Conservation (phyloP, 768 basidiomycete genomes). For the Artomyces pyxidatus region DNA sequence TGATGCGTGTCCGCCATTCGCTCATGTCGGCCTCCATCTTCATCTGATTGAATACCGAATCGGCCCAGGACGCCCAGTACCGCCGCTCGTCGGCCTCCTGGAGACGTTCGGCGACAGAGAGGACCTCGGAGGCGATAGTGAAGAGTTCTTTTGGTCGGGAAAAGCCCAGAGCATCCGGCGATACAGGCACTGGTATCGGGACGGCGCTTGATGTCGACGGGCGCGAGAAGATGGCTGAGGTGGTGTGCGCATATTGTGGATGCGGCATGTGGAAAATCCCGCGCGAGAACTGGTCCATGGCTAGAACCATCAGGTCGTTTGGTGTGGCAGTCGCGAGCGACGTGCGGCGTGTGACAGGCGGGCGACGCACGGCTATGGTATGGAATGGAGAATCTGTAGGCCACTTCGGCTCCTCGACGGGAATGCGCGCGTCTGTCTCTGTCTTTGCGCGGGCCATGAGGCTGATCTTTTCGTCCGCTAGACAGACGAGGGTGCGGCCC, state of each 20-base stretch:
- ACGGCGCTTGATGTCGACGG: background rate
- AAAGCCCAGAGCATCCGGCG: slow-evolving; percentile 22
- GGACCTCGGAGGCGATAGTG: slow-evolving; percentile 54
- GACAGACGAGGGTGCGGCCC: slow-evolving; percentile 55
- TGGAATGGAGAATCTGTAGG: slow-evolving; percentile 45
- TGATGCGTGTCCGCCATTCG: slow-evolving; percentile 39
- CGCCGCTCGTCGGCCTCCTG: slow-evolving; percentile 35
- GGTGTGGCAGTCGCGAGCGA: slow-evolving; percentile 33
- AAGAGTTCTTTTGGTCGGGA: slow-evolving; percentile 52
- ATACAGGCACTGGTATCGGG: background rate
- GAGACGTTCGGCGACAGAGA: slow-evolving; percentile 52
- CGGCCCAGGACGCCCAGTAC: slow-evolving; percentile 55
- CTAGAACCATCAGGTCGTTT: slow-evolving; percentile 47
- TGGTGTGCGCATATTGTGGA: slow-evolving; percentile 21
- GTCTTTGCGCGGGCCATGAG: slow-evolving; percentile 15
- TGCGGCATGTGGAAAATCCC: slow-evolving; percentile 71
- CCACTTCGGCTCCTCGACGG: slow-evolving; percentile 36
- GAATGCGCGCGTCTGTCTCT: slow-evolving; percentile 13
- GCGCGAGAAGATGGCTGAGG: slow-evolving; percentile 14
- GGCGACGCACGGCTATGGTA: slow-evolving; percentile 37
- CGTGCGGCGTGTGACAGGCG: slow-evolving; percentile 43
- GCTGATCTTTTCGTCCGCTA: slow-evolving; percentile 41
- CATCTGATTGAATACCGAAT: slow-evolving; percentile 55
- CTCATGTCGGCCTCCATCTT: slow-evolving; percentile 50
- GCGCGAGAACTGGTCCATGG: slow-evolving; percentile 62